These are phyloP conservation scores for Smittium culicis DNA, from an alignment of 371 early-diverging fungal species.

Conservation along the genomic window DNA sequence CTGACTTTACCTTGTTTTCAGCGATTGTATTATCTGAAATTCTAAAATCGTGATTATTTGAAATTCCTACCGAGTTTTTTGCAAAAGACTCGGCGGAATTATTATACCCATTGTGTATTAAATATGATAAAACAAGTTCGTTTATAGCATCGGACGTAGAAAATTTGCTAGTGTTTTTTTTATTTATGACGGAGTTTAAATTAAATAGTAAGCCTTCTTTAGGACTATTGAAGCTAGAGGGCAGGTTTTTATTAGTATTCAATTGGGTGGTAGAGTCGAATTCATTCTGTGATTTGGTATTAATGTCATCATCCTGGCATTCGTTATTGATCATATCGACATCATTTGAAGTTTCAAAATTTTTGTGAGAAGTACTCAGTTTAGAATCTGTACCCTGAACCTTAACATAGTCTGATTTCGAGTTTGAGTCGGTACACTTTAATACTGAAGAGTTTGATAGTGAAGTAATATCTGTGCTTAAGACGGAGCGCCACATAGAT, in stretches of 20 bases:
- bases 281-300: background rate
- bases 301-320: background rate
- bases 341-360: background rate
- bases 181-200: background rate
- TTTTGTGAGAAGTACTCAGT: no score
- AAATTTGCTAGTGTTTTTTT: background rate
- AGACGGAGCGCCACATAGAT: slow-evolving; percentile 9
- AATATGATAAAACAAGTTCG: slow-evolving; percentile 48
- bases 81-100: slow-evolving; percentile 51
- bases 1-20: slow-evolving; percentile 9
- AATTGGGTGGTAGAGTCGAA: background rate
- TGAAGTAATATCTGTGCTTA: background rate
- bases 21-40: background rate
- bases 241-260: background rate
- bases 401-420: background rate
- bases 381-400: background rate
- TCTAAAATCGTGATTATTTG: background rate
- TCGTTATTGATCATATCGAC: background rate
- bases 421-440: background rate
- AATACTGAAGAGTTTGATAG: background rate
- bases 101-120: slow-evolving; percentile 61
- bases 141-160: slow-evolving; percentile 1
- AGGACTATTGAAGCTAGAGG: background rate
- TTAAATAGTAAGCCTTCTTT: background rate
- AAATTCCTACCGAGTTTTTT: slow-evolving; percentile 29